Conservation (phyloP, 768 basidiomycete species). For the Phallus indusiatus region DNA sequence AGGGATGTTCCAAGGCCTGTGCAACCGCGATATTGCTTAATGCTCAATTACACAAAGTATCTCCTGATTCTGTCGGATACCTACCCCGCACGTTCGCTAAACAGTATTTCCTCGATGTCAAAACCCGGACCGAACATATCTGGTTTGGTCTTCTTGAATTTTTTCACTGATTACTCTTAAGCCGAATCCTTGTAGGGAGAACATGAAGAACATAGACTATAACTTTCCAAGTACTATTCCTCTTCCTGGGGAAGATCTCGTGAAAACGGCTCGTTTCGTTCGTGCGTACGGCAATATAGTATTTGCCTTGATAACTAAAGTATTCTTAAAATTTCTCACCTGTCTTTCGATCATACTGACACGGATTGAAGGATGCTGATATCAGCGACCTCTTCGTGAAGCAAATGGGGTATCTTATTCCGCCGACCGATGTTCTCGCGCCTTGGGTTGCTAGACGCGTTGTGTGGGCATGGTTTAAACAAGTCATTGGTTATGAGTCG, state of each 20-base stretch:
- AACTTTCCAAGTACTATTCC: conserved; percentile 10
- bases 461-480: not conserved
- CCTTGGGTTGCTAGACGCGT: not conserved
- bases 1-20: conserved; percentile 4
- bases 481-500: not conserved
- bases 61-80: not conserved
- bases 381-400: not conserved
- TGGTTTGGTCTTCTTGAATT: conserved; percentile 3
- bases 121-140: conserved; percentile 9
- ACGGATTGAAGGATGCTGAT: not conserved
- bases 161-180: not conserved
- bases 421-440: not conserved
- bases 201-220: conserved; percentile 8
- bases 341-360: too few species aligned
- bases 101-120: not conserved
- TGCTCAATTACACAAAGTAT: conserved; percentile 1
- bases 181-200: not conserved
- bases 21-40: not conserved
- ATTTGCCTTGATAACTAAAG: not conserved
- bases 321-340: not conserved
- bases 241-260: conserved; percentile 9
- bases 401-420: not conserved
- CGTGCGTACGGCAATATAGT: not conserved
- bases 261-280: not conserved
- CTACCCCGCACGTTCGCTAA: not conserved